A percentile compares a stretch with the other conserved stretches of the same genome.
Evolutionary conservation across 345 rosid species (phyloP).

Genomic region (Eucalyptus coolabah): DNA sequence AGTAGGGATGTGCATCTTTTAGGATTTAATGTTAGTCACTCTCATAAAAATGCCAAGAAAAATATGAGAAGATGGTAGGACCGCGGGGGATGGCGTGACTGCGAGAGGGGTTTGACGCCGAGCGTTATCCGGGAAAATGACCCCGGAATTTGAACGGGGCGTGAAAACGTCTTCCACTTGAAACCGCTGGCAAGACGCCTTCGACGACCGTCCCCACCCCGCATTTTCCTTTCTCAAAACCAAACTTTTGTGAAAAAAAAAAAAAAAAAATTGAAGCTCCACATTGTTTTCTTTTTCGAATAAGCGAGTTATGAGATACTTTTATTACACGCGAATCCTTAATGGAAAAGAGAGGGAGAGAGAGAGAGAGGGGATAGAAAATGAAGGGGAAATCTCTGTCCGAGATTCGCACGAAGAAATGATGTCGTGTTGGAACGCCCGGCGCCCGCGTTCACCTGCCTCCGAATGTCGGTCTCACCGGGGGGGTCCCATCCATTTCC

Average conservation of each 20-base stretch:
- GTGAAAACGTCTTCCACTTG: neutral
- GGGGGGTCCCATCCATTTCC: neutral
- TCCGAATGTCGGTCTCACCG: neutral
- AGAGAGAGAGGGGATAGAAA: neutral
- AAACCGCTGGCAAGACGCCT: neutral
- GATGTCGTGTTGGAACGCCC: neutral
- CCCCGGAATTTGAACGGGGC: neutral
- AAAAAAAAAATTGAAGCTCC: neutral
- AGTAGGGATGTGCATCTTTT: neutral
- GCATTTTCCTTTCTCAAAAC: neutral
- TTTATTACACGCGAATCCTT: neutral
- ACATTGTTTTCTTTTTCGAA: neutral
- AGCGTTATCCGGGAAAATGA: neutral
- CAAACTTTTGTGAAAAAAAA: neutral
- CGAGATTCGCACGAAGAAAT: neutral
- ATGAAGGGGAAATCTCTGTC: neutral
- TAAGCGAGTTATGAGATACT: neutral
- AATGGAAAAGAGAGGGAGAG: neutral
- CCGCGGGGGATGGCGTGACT: neutral
- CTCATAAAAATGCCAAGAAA: neutral
- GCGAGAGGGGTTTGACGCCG: neutral
- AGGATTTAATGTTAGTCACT: neutral
- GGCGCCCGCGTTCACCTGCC: neutral
- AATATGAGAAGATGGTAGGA: neutral
- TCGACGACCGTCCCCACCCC: neutral